These are phyloP conservation scores for Phaffomyces antillensis DNA, from an alignment of 805 yeast genomes.

Conservation along the genomic window DNA sequence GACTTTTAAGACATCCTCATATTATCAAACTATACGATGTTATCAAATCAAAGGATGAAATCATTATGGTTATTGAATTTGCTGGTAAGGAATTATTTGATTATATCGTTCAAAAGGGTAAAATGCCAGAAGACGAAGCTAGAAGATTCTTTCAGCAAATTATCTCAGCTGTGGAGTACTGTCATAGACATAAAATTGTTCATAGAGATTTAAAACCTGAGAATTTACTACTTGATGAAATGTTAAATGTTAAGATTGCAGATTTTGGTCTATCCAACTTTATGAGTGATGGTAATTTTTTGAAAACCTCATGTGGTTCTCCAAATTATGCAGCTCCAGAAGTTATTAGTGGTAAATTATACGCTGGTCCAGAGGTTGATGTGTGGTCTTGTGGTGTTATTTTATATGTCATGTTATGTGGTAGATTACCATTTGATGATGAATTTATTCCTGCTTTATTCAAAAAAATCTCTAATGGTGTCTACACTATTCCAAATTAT, in stretches of 20 bases:
- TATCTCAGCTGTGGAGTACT: conserved; percentile 92
- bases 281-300: conserved; percentile 95
- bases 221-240: conserved; percentile 81
- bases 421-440: conserved; percentile 92
- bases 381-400: conserved; percentile 98
- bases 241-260: conserved; percentile 88
- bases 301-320: conserved; percentile 92
- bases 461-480: conserved; percentile 89
- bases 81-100: conserved; percentile 97
- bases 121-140: conserved; percentile 88
- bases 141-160: conserved; percentile 93
- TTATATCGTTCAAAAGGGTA: conserved; percentile 89
- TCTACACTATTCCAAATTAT: conserved; percentile 83
- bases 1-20: conserved; percentile 90
- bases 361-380: conserved; percentile 97
- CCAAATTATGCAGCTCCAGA: conserved; percentile 99
- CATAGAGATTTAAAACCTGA: conserved; percentile 97
- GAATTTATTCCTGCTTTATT: conserved; percentile 92
- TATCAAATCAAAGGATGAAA: conserved; percentile 89
- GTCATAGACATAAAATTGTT: conserved; percentile 93
- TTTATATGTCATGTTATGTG: conserved; percentile 91
- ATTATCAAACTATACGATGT: conserved; percentile 94
- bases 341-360: conserved; percentile 87
- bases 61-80: conserved; percentile 93
- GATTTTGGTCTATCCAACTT: conserved; percentile 93